Evolutionary conservation across 2,329 filamentous ascomycete species (phyloP), one percentile per base, ranked within the genome.

Genomic region (Didymella pomorum): DNA sequence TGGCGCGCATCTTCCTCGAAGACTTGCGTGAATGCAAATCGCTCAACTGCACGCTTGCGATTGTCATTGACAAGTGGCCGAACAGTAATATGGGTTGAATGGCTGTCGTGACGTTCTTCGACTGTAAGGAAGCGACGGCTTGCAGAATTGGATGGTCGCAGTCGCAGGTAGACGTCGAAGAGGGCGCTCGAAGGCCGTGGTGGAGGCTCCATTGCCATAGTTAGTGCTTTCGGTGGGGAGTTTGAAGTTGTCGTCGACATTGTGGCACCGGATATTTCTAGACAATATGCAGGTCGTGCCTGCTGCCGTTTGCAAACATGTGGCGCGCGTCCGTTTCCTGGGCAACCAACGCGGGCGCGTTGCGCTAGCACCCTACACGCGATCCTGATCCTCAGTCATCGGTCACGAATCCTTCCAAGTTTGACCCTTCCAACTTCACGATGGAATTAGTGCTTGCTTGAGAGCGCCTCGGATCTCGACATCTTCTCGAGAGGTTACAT

Each of bases 1-100:
- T 99, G 95, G 7, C 86, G 86, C 1, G 92, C 88, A 69, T 90
- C 84, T 72, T 98, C 93, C 68, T 96, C 90, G 68, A 98, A 97
- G 1, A 99, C 93, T 62, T 87, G 87, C 0, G 95, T 99, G 73
- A 99, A 99, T 1, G 89, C 91, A 74, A 98, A 99, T 73, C 90
- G 92, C 77, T 99, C 95, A 33, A 97, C 87, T 1, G 93, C 93
- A 44, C 93, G 87, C 67, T 94, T 91, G 56, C 94, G 86, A 61
- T 87, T 85, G 60, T 97, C 94, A 62, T 88, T 90, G 2, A 92
- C 91, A 0, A 93, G 93, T 8, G 82, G 80, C 51, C 80, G 79
- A 67, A 83, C 82, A 7, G 81, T 84, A 64, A 84, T 82, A 66
- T 84, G 81, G 16, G 80, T 82, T 1, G 81, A 77, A 45, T 76